Conservation (phyloP, 2,329 filamentous ascomycete genomes). For the Alternaria novae-zelandiae region DNA sequence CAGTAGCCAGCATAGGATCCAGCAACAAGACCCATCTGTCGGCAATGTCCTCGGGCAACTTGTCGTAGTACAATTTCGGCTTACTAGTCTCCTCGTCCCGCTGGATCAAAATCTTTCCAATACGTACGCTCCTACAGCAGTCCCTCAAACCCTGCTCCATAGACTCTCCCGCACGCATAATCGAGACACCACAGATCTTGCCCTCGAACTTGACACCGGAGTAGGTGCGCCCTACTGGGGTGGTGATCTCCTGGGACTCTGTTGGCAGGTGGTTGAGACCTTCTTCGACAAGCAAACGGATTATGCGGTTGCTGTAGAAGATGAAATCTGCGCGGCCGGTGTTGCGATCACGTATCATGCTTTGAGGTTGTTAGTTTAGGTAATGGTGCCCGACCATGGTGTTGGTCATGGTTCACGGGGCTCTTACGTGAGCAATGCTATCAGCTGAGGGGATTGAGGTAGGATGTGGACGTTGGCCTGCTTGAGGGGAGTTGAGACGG, state of each 20-base stretch:
- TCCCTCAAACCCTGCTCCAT: constrained; percentile 98
- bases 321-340: constrained; percentile 96
- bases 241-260: constrained; percentile 85
- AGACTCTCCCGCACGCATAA: constrained; percentile 96
- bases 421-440: constrained; percentile 94
- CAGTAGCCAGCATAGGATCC: constrained; percentile 99
- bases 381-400: background rate
- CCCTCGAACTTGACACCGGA: constrained; percentile 93
- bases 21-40: constrained; percentile 91
- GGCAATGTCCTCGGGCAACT: constrained; percentile 91
- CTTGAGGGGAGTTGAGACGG: constrained; percentile 81
- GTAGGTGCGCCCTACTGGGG: constrained; percentile 87
- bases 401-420: constrained; percentile 10
- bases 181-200: constrained; percentile 97
- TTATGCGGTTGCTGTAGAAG: constrained; percentile 98
- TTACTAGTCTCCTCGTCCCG: constrained; percentile 91
- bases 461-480: constrained; percentile 90
- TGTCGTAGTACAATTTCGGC: constrained; percentile 97
- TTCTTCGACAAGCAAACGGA: constrained; percentile 94
- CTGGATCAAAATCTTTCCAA: constrained; percentile 98
- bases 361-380: constrained; percentile 48
- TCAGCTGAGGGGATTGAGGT: constrained; percentile 92
- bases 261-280: constrained; percentile 96
- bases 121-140: constrained; percentile 96
- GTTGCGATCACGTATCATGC: constrained; percentile 91